phyloP scores from a whole-genome alignment of 768 basidiomycete genomes.

The Clavaria fumosa region DNA sequence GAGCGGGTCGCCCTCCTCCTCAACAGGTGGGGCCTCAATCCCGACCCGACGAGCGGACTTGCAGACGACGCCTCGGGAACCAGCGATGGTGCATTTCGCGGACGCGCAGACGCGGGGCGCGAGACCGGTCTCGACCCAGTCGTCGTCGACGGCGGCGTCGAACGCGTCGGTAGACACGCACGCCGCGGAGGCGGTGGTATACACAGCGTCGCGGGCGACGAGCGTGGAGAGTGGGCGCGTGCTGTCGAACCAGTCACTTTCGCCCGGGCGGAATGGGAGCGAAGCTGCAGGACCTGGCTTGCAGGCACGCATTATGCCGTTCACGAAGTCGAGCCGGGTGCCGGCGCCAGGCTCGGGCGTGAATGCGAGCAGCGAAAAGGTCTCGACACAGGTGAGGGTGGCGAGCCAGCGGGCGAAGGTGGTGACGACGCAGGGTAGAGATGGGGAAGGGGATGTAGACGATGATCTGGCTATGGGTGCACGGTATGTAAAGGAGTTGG shows the following conservation, averaged over 20 bases:
- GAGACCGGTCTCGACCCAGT: conserved; percentile 23
- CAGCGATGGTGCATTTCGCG: conserved; percentile 26
- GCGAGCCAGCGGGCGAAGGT: conserved; percentile 55
- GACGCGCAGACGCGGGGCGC: conserved; percentile 17
- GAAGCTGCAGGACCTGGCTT: conserved; percentile 36
- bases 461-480: conserved; percentile 59
- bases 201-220: conserved; percentile 33
- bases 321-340: conserved; percentile 51
- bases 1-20: conserved; percentile 47
- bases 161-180: conserved; percentile 22
- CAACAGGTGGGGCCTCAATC: conserved; percentile 48
- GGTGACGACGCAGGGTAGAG: conserved; percentile 22
- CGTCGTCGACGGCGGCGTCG: conserved; percentile 19
- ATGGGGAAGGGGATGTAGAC: conserved; percentile 27
- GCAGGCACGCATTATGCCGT: too few species aligned
- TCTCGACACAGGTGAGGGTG: conserved; percentile 28
- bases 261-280: conserved; percentile 17
- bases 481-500: too few species aligned
- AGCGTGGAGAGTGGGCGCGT: conserved; percentile 28
- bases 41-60: conserved; percentile 58
- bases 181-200: conserved; percentile 30
- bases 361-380: too few species aligned
- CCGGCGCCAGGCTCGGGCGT: conserved; percentile 50
- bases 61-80: conserved; percentile 26
- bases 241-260: conserved; percentile 23